Percentiles rank a stretch among this genome's conserved stretches.
Evolutionary conservation across 164 flowering plant species (phyloP).

Genomic region (Chimonanthus praecox): DNA sequence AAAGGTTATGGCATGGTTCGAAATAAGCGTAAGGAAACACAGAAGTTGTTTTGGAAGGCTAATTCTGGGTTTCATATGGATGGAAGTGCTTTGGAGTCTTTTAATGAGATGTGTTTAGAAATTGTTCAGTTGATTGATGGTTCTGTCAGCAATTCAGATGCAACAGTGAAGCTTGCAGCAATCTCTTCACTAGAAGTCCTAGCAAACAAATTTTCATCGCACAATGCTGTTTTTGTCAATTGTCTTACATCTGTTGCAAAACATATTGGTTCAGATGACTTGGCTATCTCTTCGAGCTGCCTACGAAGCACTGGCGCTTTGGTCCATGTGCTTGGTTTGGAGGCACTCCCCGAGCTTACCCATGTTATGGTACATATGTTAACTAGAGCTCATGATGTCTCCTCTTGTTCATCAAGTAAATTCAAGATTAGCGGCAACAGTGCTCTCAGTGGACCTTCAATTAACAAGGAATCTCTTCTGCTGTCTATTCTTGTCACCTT

Average conservation of each 20-base stretch:
- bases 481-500: conserved; percentile 49
- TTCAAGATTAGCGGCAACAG: conserved; percentile 9
- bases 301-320: conserved; percentile 65
- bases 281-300: conserved; percentile 55
- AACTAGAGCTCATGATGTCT: conserved; percentile 24
- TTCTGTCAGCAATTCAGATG: conserved; percentile 23
- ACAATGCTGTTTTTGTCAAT: conserved; percentile 33
- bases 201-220: conserved; percentile 46
- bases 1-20: conserved; percentile 28
- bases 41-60: conserved; percentile 12
- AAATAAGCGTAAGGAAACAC: conserved; percentile 26
- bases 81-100: conserved; percentile 36
- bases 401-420: conserved; percentile 9
- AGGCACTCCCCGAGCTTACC: conserved; percentile 70
- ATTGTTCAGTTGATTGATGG: conserved; percentile 55
- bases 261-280: conserved; percentile 35
- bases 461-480: conserved; percentile 34
- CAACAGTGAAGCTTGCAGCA: conserved; percentile 53
- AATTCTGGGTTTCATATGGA: conserved; percentile 44
- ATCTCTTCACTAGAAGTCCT: conserved; percentile 70
- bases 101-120: conserved; percentile 44
- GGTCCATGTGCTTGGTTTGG: conserved; percentile 72
- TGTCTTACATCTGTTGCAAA: conserved; percentile 57
- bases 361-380: conserved; percentile 46
- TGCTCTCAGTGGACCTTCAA: conserved; percentile 9